These are phyloP conservation scores for Solanum hybrid DNA, from an alignment of 305 asterid species.

Conservation along the genomic window DNA sequence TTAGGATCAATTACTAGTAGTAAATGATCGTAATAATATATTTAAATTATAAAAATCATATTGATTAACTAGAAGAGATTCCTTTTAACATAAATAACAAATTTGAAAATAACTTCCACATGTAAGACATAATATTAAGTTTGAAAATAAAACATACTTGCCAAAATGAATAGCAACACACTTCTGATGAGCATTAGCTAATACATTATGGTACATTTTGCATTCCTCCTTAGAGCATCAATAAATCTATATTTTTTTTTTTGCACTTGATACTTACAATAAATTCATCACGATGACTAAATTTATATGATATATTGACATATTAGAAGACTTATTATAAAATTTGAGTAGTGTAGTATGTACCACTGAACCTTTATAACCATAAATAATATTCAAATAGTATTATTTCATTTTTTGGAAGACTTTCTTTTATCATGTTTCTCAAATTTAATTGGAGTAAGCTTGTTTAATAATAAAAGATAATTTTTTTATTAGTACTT, in stretches of 20 bases:
- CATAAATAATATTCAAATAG: not conserved
- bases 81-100: no score
- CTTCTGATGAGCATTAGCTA: not conserved
- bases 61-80: not conserved
- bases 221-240: slow-evolving; percentile 15
- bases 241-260: slow-evolving; percentile 21
- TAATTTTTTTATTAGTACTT: not conserved
- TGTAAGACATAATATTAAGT: no score
- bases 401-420: slow-evolving; percentile 35
- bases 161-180: no score
- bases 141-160: no score
- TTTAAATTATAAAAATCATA: no score
- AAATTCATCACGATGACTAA: no score
- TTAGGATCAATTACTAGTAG: not conserved
- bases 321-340: not conserved
- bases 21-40: no score
- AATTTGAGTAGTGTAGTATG: not conserved
- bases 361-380: not conserved
- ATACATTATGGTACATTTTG: not conserved
- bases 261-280: not conserved
- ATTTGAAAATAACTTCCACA: no score
- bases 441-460: slow-evolving; percentile 37
- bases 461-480: slow-evolving; percentile 13
- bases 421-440: slow-evolving; percentile 38
- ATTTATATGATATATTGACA: not conserved